Percentiles rank a stretch among this genome's conserved stretches.
phyloP scores from a whole-genome alignment of 2,329 filamentous ascomycete genomes.

The Arachnomyces sp. region DNA sequence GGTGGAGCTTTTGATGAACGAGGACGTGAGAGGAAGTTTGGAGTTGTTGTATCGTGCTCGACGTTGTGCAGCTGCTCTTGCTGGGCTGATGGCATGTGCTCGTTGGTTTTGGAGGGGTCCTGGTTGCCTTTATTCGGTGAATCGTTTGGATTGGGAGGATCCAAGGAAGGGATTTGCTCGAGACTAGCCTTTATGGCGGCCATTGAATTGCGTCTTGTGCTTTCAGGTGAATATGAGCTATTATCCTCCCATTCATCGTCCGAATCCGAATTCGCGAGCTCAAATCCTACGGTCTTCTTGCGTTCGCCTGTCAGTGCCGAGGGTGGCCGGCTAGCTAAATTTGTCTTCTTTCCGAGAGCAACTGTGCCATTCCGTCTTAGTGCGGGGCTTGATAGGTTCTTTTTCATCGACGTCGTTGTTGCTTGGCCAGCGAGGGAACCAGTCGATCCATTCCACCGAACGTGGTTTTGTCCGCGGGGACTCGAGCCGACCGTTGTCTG shows the following conservation, averaged over 20 bases:
- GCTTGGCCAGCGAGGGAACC: slow-evolving; percentile 26
- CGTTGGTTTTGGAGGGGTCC: slow-evolving; percentile 2
- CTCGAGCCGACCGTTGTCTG: slow-evolving; percentile 37
- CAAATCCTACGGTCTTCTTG: slow-evolving; percentile 42
- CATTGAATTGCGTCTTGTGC: slow-evolving; percentile 39
- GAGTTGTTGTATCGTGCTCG: slow-evolving; percentile 32
- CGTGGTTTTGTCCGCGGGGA: slow-evolving; percentile 29
- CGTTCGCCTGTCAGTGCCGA: slow-evolving; percentile 21
- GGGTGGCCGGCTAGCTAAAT: slow-evolving; percentile 1
- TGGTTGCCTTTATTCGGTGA: too few species aligned
- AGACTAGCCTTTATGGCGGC: slow-evolving; percentile 20
- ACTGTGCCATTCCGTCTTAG: slow-evolving; percentile 33
- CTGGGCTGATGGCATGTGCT: slow-evolving; percentile 2
- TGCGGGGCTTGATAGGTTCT: slow-evolving; percentile 38
- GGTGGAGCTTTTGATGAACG: slow-evolving; percentile 39
- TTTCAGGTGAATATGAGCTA: slow-evolving; percentile 41
- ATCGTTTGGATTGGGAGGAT: too few species aligned
- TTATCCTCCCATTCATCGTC: slow-evolving; percentile 41
- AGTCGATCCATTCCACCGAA: slow-evolving; percentile 37
- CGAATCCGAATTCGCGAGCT: slow-evolving; percentile 36
- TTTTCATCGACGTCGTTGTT: slow-evolving; percentile 33
- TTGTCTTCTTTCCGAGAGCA: slow-evolving; percentile 30
- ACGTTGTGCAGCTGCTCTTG: slow-evolving; percentile 10
- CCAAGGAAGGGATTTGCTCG: not conserved
- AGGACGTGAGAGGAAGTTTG: slow-evolving; percentile 30